Evolutionary conservation across 805 yeast genomes (phyloP).

Genomic region (Grigorovia transvaalensis): DNA sequence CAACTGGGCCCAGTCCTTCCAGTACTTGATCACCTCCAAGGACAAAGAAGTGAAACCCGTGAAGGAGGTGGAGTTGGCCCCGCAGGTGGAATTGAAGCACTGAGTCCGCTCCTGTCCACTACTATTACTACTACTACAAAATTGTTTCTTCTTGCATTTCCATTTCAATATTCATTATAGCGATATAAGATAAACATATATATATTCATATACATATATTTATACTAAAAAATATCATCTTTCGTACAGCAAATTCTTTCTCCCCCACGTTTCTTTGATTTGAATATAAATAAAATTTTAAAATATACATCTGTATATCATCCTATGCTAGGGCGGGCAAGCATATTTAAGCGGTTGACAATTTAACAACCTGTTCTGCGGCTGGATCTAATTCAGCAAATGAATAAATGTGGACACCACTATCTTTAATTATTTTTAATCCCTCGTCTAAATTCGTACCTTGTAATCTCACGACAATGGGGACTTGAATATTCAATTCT

Average conservation of each 20-base stretch:
- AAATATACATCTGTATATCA: no score
- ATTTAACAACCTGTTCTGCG: slow-evolving; percentile 85
- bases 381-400: slow-evolving; percentile 93
- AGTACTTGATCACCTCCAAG: slow-evolving; percentile 37
- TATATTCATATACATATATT: neutral
- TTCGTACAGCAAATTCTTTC: neutral
- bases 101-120: neutral
- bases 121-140: no score
- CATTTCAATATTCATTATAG: neutral
- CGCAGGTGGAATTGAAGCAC: neutral
- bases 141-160: neutral
- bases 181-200: neutral
- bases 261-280: neutral
- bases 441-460: slow-evolving; percentile 94
- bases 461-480: slow-evolving; percentile 96
- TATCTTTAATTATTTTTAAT: slow-evolving; percentile 69
- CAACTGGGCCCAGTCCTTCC: slow-evolving; percentile 41
- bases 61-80: neutral
- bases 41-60: neutral
- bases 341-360: slow-evolving; percentile 29
- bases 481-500: slow-evolving; percentile 80
- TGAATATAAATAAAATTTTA: neutral
- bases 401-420: slow-evolving; percentile 88
- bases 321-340: neutral
- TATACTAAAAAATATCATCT: neutral